Conservation (phyloP, 169 alveolate genomes). For the Cardiosporidium cionae region DNA sequence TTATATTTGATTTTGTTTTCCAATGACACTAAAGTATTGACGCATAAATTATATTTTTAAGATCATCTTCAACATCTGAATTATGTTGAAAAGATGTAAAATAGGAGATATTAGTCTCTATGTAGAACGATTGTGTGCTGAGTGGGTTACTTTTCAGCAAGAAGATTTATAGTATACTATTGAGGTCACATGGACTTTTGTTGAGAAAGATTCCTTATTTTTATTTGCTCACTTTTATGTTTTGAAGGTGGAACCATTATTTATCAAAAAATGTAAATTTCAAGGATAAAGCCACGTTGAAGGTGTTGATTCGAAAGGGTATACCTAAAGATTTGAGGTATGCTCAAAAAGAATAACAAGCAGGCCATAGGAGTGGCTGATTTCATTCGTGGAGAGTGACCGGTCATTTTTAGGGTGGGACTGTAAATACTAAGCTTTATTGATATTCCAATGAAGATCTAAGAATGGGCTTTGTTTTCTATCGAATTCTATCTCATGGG, state of each 20-base stretch:
- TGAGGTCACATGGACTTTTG: too few species aligned
- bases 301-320: constrained; percentile 14
- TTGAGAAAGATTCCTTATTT: neutral
- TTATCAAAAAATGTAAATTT: constrained; percentile 1
- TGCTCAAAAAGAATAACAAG: neutral
- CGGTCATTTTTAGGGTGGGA: neutral
- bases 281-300: neutral
- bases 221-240: neutral
- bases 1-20: too few species aligned
- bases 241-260: constrained; percentile 18
- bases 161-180: too few species aligned
- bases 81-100: too few species aligned
- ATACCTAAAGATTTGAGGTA: constrained; percentile 25
- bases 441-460: neutral
- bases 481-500: neutral
- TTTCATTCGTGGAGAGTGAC: neutral
- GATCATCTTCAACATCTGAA: too few species aligned
- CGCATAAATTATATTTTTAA: too few species aligned
- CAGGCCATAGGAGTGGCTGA: neutral
- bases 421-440: neutral
- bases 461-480: neutral
- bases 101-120: too few species aligned
- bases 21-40: too few species aligned
- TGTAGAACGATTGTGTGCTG: too few species aligned
- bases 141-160: too few species aligned